Conservation (phyloP, 345 rosid species). For the Eutrema heterophyllum region DNA sequence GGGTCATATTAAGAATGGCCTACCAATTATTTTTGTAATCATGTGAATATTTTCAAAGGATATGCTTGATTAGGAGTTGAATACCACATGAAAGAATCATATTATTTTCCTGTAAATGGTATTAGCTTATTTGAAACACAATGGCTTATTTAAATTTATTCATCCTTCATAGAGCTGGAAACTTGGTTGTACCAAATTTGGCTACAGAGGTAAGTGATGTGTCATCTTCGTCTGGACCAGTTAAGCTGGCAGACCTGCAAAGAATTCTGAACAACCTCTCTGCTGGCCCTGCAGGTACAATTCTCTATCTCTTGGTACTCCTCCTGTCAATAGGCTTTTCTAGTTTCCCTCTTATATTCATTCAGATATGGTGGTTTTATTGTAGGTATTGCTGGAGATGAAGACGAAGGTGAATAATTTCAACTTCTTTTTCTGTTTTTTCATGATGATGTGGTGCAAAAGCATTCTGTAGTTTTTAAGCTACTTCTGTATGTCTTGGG, state of each 20-base stretch:
- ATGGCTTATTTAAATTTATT: conserved; percentile 3
- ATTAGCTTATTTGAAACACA: neutral
- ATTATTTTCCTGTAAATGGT: neutral
- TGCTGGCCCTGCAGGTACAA: conserved; percentile 53
- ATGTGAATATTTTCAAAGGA: neutral
- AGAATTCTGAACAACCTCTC: conserved; percentile 79
- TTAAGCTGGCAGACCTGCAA: conserved; percentile 81
- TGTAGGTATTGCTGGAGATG: conserved; percentile 58
- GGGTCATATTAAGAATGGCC: neutral
- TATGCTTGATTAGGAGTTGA: neutral
- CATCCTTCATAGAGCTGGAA: conserved; percentile 60
- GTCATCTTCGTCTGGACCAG: conserved; percentile 80
- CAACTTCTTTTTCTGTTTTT: neutral
- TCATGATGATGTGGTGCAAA: neutral
- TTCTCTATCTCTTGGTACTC: neutral
- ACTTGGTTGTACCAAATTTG: conserved; percentile 53
- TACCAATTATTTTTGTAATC: neutral
- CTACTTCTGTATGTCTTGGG: neutral
- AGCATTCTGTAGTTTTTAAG: neutral
- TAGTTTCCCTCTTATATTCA: conserved; percentile 11
- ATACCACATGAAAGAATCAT: neutral
- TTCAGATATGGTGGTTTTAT: conserved; percentile 17
- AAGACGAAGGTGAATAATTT: conserved; percentile 66
- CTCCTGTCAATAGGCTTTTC: neutral
- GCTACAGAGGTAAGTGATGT: conserved; percentile 73